A percentile compares a stretch with the other conserved stretches of the same genome.
phyloP scores from a whole-genome alignment of 2,329 filamentous ascomycete species.

The Biscogniauxia marginata region DNA sequence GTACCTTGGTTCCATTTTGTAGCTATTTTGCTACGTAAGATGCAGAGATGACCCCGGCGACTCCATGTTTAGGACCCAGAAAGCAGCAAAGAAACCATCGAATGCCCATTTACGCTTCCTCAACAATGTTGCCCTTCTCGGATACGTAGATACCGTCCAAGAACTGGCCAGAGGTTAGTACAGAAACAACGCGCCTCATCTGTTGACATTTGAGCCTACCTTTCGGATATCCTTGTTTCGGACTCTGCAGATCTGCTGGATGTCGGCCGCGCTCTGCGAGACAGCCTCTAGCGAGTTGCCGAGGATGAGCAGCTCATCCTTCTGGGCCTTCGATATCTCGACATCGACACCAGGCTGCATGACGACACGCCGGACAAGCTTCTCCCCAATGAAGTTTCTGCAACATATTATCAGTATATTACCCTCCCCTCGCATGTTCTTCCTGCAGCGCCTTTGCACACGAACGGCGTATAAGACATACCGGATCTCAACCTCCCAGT shows the following conservation, averaged over 20 bases:
- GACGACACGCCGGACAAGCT: constrained; percentile 89
- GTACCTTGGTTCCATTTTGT: constrained; percentile 35
- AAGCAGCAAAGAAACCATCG: constrained; percentile 56
- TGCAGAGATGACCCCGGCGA: constrained; percentile 62
- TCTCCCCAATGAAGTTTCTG: constrained; percentile 98
- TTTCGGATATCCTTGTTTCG: constrained; percentile 99
- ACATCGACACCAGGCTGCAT: constrained; percentile 92
- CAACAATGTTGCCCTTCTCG: constrained; percentile 93
- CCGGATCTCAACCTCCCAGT: constrained; percentile 95
- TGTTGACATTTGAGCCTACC: constrained; percentile 50
- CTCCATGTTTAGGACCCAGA: constrained; percentile 59
- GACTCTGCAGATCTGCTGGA: constrained; percentile 99
- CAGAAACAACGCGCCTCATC: neutral
- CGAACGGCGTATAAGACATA: constrained; percentile 46
- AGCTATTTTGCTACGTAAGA: constrained; percentile 53
- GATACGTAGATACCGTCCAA: constrained; percentile 99
- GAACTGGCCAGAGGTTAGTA: constrained; percentile 62
- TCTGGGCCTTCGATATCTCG: constrained; percentile 84
- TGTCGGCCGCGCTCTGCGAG: constrained; percentile 97
- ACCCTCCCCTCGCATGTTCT: constrained; percentile 7
- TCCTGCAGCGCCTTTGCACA: constrained; percentile 2
- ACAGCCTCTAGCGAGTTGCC: constrained; percentile 98
- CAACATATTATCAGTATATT: constrained; percentile 29
- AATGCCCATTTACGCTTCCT: constrained; percentile 55
- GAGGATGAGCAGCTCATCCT: constrained; percentile 92